Evolutionary conservation across 2,329 filamentous ascomycete species (phyloP), one percentile per base, ranked within the genome.

Genomic region (Colletotrichum noveboracense): DNA sequence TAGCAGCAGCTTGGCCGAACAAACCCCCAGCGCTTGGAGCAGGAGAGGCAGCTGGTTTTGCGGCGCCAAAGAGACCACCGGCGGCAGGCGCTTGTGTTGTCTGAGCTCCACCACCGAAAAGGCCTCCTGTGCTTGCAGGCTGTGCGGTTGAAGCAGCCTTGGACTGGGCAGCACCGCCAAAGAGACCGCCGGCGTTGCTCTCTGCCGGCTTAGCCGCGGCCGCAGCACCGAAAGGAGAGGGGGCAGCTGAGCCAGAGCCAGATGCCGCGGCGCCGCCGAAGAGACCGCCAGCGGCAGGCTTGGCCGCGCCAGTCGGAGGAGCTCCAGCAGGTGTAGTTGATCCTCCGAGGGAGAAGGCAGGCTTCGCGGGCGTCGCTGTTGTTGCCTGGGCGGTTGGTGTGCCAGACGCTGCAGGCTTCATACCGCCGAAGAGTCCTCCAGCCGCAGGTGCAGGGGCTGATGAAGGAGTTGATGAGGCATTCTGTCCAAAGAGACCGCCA

Each of bases 281-380:
- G 28, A 84, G 78, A 70, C 79, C 80, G 32, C 81, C 77, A 8
- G 78, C 78, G 14, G 80, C 78, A 43, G 82, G 74, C 75, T 85
- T 83, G 32, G 71, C 69, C 48, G 78, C 77, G 70, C 84, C 85
- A 7, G 84, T 79, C 1, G 89, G 89, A 71, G 90, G 90, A n/a
- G 88, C 86, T 43, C 90, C 90, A 26, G 89, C 89, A 18, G 90
- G 89, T 43, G 90, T 91, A 4, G 89, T 91, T 21, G 89, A 91
- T 69, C 85, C 84, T 70, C 85, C 84, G 38, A 90, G 79, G n/a
- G 82, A 78, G 71, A 90, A 87, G 69, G 85, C 75, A 18, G 88
- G 86, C 81, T 90, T 91, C n/a, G 86, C 85, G 32, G 87, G 87
- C 24, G 86, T 88, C 24, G 85, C 81, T 61, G 79, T 77, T 32